Conservation (phyloP, 2,329 filamentous ascomycete genomes). For the Botryosphaeria dothidea region DNA sequence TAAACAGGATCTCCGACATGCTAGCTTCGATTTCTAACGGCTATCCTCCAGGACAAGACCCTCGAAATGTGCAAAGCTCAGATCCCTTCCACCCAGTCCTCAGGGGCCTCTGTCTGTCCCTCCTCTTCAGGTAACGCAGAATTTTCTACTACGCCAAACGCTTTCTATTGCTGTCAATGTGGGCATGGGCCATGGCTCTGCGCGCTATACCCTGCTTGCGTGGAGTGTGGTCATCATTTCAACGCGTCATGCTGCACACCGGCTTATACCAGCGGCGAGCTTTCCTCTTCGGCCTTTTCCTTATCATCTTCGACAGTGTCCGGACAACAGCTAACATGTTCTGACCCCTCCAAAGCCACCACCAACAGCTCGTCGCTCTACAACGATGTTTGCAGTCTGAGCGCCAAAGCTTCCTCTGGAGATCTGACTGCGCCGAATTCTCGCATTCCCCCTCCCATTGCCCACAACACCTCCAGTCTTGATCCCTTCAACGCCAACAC, state of each 20-base stretch:
- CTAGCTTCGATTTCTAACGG: too few relatives aligned
- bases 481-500: background rate
- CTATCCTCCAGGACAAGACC: too few relatives aligned
- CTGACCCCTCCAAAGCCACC: background rate
- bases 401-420: background rate
- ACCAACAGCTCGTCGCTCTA: background rate
- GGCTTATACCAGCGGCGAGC: background rate
- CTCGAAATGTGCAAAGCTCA: background rate
- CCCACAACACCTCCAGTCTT: background rate
- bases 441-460: background rate
- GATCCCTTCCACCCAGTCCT: background rate
- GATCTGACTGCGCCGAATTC: background rate
- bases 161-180: slow-evolving; percentile 12
- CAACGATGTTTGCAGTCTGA: background rate
- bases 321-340: background rate
- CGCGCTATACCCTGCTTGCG: background rate
- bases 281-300: background rate
- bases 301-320: background rate
- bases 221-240: slow-evolving; percentile 5
- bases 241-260: background rate
- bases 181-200: background rate
- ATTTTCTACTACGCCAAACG: background rate
- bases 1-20: too few relatives aligned
- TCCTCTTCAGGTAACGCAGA: background rate
- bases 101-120: background rate